Percentiles rank a stretch among this genome's conserved stretches.
Evolutionary conservation across 1,284 basidiomycete species (phyloP).

Genomic region (Trichosporon sp.): DNA sequence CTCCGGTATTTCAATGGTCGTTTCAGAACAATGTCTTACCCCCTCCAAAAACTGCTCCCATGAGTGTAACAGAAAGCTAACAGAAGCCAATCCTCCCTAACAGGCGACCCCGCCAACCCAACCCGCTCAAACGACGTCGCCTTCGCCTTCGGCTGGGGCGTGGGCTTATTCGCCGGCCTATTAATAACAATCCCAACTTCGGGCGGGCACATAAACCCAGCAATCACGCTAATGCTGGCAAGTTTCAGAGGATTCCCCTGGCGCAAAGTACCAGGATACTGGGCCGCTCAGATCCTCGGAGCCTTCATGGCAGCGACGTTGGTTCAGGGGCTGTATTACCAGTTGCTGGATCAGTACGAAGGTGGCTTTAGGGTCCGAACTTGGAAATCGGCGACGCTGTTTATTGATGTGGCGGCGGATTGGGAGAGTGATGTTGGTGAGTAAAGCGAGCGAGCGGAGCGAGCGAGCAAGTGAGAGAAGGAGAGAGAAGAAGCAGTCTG

Average conservation of each 20-base stretch:
- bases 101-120: neutral
- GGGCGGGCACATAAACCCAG: conserved; percentile 32
- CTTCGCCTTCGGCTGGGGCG: conserved; percentile 13
- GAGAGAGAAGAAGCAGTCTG: neutral
- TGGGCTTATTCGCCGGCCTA: conserved; percentile 10
- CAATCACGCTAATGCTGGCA: conserved; percentile 23
- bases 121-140: neutral
- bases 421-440: neutral
- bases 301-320: conserved; percentile 28
- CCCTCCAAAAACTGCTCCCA: too few species aligned
- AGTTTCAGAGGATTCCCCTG: conserved; percentile 34
- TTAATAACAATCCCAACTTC: conserved; percentile 12
- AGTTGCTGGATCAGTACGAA: conserved; percentile 13
- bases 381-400: neutral
- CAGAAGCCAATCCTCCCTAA: neutral
- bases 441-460: neutral
- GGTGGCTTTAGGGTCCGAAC: conserved; percentile 9
- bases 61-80: too few species aligned
- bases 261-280: conserved; percentile 33
- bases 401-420: neutral
- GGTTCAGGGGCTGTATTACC: conserved; percentile 25
- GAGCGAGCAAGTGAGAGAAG: neutral
- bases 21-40: neutral
- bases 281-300: conserved; percentile 31
- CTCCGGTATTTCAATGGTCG: too few species aligned